phyloP scores from a whole-genome alignment of 2,329 filamentous ascomycete genomes.

The Graphilbum sp. region DNA sequence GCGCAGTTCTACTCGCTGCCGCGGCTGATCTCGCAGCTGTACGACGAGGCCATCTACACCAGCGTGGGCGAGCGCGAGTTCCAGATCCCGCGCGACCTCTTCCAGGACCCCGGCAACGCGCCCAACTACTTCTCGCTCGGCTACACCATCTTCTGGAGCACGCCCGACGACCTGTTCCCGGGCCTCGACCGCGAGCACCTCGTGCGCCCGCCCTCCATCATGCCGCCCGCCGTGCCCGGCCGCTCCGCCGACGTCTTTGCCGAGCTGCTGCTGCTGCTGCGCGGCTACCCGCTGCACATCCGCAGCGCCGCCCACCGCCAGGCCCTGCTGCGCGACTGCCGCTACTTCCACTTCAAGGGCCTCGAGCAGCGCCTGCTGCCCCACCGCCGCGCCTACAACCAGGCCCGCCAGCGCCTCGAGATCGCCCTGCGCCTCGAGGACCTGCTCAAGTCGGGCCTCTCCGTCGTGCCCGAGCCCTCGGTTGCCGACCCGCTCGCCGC shows the following conservation, averaged over 20 bases:
- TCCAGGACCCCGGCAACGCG: conserved; percentile 71
- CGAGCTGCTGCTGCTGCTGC: conserved; percentile 65
- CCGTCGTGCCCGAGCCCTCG: conserved; percentile 35
- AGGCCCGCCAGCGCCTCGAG: conserved; percentile 49
- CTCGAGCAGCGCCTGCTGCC: conserved; percentile 77
- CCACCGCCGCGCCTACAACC: conserved; percentile 61
- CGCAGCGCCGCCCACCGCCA: conserved; percentile 59
- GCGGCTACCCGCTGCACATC: conserved; percentile 70
- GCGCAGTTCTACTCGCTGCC: conserved; percentile 81
- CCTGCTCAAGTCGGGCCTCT: conserved; percentile 73
- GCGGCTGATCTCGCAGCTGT: conserved; percentile 76
- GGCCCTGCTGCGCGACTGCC: conserved; percentile 66
- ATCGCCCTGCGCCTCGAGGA: conserved; percentile 71
- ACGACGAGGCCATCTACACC: conserved; percentile 83
- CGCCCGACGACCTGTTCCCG: conserved; percentile 66
- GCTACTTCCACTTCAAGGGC: conserved; percentile 86
- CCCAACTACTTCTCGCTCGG: conserved; percentile 93
- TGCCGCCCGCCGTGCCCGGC: conserved; percentile 65
- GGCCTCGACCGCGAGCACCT: conserved; percentile 65
- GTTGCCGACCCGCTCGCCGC: conserved; percentile 16
- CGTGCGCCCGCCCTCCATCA: conserved; percentile 72
- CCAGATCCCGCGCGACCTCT: conserved; percentile 76
- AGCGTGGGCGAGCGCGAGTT: conserved; percentile 78
- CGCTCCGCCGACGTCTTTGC: conserved; percentile 71
- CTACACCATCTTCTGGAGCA: conserved; percentile 75